Percentiles rank a stretch among this genome's conserved stretches.
phyloP scores from a whole-genome alignment of 2,329 filamentous ascomycete species.

The Eutypa lata region DNA sequence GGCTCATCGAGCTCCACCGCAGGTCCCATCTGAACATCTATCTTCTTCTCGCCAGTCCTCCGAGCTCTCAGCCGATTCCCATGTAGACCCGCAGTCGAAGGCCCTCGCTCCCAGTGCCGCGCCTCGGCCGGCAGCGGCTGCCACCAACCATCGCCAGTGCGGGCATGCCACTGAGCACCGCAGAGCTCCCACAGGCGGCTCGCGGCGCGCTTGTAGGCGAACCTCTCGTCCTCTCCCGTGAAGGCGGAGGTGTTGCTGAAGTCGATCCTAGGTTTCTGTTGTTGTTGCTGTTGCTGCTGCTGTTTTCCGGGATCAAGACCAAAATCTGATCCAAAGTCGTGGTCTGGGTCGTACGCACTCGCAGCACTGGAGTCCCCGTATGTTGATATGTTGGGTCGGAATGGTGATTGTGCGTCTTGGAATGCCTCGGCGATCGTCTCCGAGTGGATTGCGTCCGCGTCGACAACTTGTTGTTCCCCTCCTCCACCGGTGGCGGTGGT shows the following conservation, averaged over 20 bases:
- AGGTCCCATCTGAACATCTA: conserved; percentile 38
- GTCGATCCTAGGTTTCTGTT: conserved; percentile 44
- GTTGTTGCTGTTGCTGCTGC: conserved; percentile 13
- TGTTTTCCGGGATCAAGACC: conserved; percentile 24
- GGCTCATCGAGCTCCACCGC: conserved; percentile 40
- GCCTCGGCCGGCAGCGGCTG: conserved; percentile 61
- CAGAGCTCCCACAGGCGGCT: conserved; percentile 84
- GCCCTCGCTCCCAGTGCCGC: conserved; percentile 60
- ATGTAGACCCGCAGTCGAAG: neutral
- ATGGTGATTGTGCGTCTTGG: conserved; percentile 73
- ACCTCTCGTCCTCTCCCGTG: conserved; percentile 77
- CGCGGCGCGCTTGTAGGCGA: conserved; percentile 74
- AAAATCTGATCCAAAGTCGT: conserved; percentile 50
- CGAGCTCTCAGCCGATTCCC: neutral
- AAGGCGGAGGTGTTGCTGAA: conserved; percentile 67
- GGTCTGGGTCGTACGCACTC: conserved; percentile 51
- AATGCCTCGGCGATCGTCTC: conserved; percentile 72
- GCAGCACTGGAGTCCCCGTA: conserved; percentile 48
- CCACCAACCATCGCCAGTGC: conserved; percentile 63
- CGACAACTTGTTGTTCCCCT: conserved; percentile 24
- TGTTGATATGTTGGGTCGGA: conserved; percentile 72
- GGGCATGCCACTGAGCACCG: conserved; percentile 66
- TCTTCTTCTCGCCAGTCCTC: conserved; percentile 34
- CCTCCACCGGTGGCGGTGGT: conserved; percentile 39
- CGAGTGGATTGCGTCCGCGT: conserved; percentile 55